Conservation (phyloP, 2,329 filamentous ascomycete genomes). For the Parastagonospora nodorum region DNA sequence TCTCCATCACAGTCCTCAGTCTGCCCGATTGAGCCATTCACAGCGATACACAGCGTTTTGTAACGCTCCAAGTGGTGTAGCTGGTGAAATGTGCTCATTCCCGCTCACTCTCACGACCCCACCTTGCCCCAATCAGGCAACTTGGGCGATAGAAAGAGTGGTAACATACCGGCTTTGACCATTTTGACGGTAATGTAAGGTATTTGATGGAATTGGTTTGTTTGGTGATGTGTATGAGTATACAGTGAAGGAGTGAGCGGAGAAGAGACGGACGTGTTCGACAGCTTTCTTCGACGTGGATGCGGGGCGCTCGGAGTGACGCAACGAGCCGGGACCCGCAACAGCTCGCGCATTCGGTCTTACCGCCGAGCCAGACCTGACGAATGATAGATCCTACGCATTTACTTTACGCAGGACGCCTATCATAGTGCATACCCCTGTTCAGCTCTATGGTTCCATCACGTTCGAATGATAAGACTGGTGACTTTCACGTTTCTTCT, state of each 20-base stretch:
- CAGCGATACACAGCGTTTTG: constrained; percentile 2
- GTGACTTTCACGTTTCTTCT: not conserved
- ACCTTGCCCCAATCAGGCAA: constrained; percentile 35
- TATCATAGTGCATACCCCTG: not conserved
- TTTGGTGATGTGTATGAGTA: constrained; percentile 5
- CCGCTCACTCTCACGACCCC: constrained; percentile 51
- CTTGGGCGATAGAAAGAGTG: constrained; percentile 13
- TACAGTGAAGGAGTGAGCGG: constrained; percentile 8
- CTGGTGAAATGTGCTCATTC: constrained; percentile 63
- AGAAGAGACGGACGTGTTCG: constrained; percentile 4
- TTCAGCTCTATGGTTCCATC: not conserved
- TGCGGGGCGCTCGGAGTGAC: constrained; percentile 43
- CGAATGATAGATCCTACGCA: constrained; percentile 35
- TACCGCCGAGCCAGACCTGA: constrained; percentile 24
- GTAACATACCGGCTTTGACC: constrained; percentile 91
- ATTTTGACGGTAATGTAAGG: constrained; percentile 71
- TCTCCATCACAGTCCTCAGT: constrained; percentile 33
- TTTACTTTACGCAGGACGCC: not conserved
- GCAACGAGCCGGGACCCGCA: constrained; percentile 30
- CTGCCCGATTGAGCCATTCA: constrained; percentile 24
- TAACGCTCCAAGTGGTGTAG: constrained; percentile 13
- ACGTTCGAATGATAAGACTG: constrained; percentile 2
- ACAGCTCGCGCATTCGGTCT: constrained; percentile 13
- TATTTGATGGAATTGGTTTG: constrained; percentile 20
- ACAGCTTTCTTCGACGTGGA: constrained; percentile 26